These are phyloP conservation scores for Magnaporthiopsis rhizophila DNA, from an alignment of 2,329 filamentous ascomycete genomes.

Conservation along the genomic window DNA sequence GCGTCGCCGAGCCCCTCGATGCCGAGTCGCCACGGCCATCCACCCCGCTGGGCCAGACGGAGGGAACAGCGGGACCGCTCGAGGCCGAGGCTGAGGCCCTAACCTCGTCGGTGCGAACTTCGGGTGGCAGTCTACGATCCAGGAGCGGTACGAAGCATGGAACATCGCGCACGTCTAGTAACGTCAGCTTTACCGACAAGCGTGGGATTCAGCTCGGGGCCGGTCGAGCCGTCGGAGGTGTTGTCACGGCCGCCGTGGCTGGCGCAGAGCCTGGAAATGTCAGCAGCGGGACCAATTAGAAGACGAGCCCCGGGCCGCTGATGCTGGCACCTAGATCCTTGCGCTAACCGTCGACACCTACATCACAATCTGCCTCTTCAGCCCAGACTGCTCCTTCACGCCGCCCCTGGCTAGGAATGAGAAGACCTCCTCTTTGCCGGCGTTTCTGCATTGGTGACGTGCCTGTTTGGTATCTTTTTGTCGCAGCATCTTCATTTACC, in stretches of 20 bases:
- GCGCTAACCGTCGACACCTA: too few relatives aligned
- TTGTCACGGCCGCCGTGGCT: constrained; percentile 10
- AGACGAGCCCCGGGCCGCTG: not conserved
- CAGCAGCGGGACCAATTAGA: constrained; percentile 4
- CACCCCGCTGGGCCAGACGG: not conserved
- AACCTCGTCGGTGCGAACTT: not conserved
- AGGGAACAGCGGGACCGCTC: not conserved
- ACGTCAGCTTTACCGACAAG: constrained; percentile 23
- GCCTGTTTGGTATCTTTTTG: too few relatives aligned
- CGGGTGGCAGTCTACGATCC: not conserved
- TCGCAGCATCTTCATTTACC: too few relatives aligned
- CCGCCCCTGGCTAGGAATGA: too few relatives aligned
- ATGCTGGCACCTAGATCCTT: too few relatives aligned
- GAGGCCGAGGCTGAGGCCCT: constrained; percentile 3
- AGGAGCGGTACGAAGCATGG: constrained; percentile 6
- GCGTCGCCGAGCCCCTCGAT: not conserved
- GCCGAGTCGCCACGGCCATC: not conserved
- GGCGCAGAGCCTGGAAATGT: not conserved
- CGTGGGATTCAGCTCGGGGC: constrained; percentile 17
- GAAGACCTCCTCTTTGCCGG: too few relatives aligned
- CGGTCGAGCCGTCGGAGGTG: constrained; percentile 14
- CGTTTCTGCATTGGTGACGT: too few relatives aligned
- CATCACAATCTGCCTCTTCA: too few relatives aligned
- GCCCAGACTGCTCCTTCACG: too few relatives aligned
- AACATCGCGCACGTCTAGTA: constrained; percentile 19